Evolutionary conservation across 2,329 filamentous ascomycete species (phyloP).

Genomic region (Knoxdaviesia proteae): DNA sequence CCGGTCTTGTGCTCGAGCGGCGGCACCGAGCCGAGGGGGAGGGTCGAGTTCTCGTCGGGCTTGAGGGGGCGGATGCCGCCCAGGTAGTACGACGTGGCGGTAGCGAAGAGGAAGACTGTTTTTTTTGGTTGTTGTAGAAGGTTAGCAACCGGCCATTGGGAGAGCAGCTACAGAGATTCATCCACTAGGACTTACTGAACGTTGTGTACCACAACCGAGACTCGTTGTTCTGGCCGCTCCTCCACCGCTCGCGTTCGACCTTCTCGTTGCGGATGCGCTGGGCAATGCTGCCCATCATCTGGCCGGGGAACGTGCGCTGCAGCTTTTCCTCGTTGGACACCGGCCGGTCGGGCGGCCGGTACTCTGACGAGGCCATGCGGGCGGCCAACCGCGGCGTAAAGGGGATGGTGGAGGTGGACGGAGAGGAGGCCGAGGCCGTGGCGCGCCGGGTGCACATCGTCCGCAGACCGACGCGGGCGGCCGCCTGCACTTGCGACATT

Average conservation of each 20-base stretch:
- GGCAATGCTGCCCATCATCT: conserved; percentile 37
- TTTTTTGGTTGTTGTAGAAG: background rate
- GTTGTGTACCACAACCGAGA: conserved; percentile 28
- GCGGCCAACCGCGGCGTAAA: too few relatives aligned
- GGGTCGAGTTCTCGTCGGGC: conserved; percentile 32
- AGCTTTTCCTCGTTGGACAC: conserved; percentile 15
- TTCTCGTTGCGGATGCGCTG: conserved; percentile 32
- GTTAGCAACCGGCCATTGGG: background rate
- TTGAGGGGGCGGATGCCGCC: conserved; percentile 33
- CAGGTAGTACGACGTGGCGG: conserved; percentile 33
- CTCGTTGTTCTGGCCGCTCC: conserved; percentile 15
- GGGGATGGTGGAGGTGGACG: too few relatives aligned
- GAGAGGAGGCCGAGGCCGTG: too few relatives aligned
- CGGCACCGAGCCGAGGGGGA: conserved; percentile 29
- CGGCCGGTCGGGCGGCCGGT: conserved; percentile 4
- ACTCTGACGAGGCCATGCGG: background rate
- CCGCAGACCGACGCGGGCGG: too few relatives aligned
- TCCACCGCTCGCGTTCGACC: conserved; percentile 29
- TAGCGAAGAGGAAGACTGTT: conserved; percentile 29
- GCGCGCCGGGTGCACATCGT: too few relatives aligned
- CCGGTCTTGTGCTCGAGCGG: conserved; percentile 36
- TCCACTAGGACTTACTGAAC: conserved; percentile 21
- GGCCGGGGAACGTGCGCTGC: conserved; percentile 29
- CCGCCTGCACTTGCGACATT: too few relatives aligned
- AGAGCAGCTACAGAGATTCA: background rate